Conservation (phyloP, 179 eudicot genomes). For the Corrigiola litoralis region DNA sequence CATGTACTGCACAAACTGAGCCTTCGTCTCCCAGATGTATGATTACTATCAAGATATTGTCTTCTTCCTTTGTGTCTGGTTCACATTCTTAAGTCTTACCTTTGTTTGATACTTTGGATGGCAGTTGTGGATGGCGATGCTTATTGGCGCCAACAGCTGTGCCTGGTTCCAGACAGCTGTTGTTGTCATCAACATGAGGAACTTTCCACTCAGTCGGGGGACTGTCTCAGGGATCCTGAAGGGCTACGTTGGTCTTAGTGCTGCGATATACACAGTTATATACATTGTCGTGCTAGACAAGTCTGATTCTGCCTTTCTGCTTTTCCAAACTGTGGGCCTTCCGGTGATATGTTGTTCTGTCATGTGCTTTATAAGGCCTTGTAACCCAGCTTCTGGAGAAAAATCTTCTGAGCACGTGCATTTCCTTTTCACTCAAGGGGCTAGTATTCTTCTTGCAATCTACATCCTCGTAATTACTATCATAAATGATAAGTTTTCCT, state of each 20-base stretch:
- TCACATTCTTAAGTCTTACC: too few relatives aligned
- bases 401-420: conserved; percentile 54
- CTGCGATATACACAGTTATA: conserved; percentile 67
- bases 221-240: conserved; percentile 85
- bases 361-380: conserved; percentile 81
- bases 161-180: conserved; percentile 85
- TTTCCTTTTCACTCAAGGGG: conserved; percentile 70
- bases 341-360: conserved; percentile 50
- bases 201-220: conserved; percentile 87
- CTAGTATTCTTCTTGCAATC: conserved; percentile 52
- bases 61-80: too few relatives aligned
- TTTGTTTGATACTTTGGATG: too few relatives aligned
- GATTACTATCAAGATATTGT: too few relatives aligned
- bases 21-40: too few relatives aligned
- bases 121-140: conserved; percentile 47
- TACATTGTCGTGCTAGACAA: conserved; percentile 45
- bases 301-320: conserved; percentile 51
- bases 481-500: conserved; percentile 31
- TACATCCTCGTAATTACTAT: conserved; percentile 61
- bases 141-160: conserved; percentile 58
- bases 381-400: conserved; percentile 70
- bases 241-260: conserved; percentile 81
- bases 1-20: too few relatives aligned
- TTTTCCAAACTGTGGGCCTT: conserved; percentile 60
- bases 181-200: conserved; percentile 80